Evolutionary conservation across 352 stramenopile species (phyloP).

Genomic region (Phytophthora pisi): DNA sequence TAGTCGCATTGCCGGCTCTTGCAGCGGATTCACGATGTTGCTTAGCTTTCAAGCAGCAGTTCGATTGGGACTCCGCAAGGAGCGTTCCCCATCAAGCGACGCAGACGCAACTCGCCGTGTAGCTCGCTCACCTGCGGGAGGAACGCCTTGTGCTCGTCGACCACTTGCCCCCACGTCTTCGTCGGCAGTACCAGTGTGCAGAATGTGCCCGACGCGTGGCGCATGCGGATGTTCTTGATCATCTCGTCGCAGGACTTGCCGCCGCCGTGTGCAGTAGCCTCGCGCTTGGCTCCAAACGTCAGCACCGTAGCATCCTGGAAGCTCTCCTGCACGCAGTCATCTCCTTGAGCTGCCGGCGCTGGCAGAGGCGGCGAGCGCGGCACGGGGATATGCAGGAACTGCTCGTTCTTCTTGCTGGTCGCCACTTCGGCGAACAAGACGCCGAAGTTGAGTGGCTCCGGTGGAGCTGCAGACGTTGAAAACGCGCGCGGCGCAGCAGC

Average conservation of each 20-base stretch:
- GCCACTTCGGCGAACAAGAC: slow-evolving; percentile 58
- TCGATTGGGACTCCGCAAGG: slow-evolving; percentile 46
- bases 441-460: slow-evolving; percentile 58
- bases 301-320: slow-evolving; percentile 74
- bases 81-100: slow-evolving; percentile 61
- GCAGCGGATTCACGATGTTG: neutral
- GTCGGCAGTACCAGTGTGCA: slow-evolving; percentile 68
- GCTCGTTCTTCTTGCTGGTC: slow-evolving; percentile 20
- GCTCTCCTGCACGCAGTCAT: slow-evolving; percentile 35
- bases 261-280: slow-evolving; percentile 64
- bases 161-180: slow-evolving; percentile 54
- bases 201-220: slow-evolving; percentile 80
- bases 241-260: slow-evolving; percentile 83
- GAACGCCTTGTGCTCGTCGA: slow-evolving; percentile 40
- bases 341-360: slow-evolving; percentile 17
- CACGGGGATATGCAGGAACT: slow-evolving; percentile 63
- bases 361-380: slow-evolving; percentile 41
- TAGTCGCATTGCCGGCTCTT: slow-evolving; percentile 1
- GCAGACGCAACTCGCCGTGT: slow-evolving; percentile 57
- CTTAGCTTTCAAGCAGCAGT: slow-evolving; percentile 49
- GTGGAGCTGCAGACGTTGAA: slow-evolving; percentile 10
- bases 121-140: slow-evolving; percentile 54
- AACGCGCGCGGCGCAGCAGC: slow-evolving; percentile 19
- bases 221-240: slow-evolving; percentile 89
- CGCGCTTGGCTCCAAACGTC: slow-evolving; percentile 62